Conservation (phyloP, 306 rosid species). For the Hippophae tibetana region DNA sequence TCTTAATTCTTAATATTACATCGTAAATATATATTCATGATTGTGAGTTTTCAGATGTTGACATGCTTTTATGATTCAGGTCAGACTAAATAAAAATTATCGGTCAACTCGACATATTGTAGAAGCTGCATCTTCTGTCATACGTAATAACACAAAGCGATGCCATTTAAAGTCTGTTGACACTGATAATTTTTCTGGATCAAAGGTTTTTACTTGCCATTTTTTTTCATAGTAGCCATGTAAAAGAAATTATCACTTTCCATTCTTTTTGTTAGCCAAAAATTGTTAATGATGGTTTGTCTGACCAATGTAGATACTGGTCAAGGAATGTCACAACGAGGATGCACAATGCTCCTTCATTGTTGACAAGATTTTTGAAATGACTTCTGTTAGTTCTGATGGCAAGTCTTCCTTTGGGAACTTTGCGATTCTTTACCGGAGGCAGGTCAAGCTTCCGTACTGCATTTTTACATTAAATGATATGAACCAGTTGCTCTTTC, state of each 20-base stretch:
- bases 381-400: slow-evolving; percentile 37
- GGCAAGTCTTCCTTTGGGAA: slow-evolving; percentile 51
- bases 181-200: slow-evolving; percentile 79
- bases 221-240: slow-evolving; percentile 8
- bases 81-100: slow-evolving; percentile 83
- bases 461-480: slow-evolving; percentile 10
- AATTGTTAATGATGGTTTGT: slow-evolving; percentile 9
- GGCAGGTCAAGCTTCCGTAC: slow-evolving; percentile 65
- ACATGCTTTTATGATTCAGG: slow-evolving; percentile 34
- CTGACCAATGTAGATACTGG: slow-evolving; percentile 39
- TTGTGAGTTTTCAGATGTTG: slow-evolving; percentile 13
- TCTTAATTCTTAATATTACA: slow-evolving; percentile 2
- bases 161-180: slow-evolving; percentile 58
- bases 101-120: slow-evolving; percentile 85
- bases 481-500: background rate
- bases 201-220: slow-evolving; percentile 50
- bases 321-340: slow-evolving; percentile 85
- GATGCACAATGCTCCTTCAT: slow-evolving; percentile 80
- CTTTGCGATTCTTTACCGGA: slow-evolving; percentile 86
- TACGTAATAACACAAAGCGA: slow-evolving; percentile 60
- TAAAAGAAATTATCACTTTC: slow-evolving; percentile 5
- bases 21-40: background rate
- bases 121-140: slow-evolving; percentile 88
- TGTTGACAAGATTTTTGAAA: slow-evolving; percentile 77
- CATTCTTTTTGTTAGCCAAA: slow-evolving; percentile 6